phyloP scores from a whole-genome alignment of 177 flowering plant species.

The Viscum album region DNA sequence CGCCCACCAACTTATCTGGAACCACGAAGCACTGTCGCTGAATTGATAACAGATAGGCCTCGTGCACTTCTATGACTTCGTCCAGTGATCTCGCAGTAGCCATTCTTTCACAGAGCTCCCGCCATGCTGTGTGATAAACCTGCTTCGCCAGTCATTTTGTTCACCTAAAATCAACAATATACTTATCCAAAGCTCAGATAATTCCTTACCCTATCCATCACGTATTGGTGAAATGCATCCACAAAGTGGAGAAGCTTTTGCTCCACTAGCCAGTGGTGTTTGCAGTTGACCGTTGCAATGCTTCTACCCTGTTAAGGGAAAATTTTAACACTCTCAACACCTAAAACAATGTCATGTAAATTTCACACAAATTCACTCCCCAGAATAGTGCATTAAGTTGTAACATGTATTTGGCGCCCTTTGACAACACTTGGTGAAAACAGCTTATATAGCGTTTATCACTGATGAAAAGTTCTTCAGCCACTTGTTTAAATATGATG shows the following conservation, averaged over 20 bases:
- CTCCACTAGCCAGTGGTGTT: slow-evolving; percentile 81
- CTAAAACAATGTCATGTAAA: neutral
- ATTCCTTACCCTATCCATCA: slow-evolving; percentile 80
- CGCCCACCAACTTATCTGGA: slow-evolving; percentile 82
- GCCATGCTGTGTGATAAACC: slow-evolving; percentile 99
- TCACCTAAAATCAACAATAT: neutral
- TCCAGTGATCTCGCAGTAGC: slow-evolving; percentile 78
- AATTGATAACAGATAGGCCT: slow-evolving; percentile 75
- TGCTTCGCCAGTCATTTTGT: slow-evolving; percentile 16
- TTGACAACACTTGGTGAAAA: too few relatives aligned
- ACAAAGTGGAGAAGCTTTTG: slow-evolving; percentile 97
- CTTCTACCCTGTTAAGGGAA: slow-evolving; percentile 45
- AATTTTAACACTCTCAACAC: neutral
- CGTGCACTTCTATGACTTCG: slow-evolving; percentile 96
- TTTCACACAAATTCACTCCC: too few relatives aligned
- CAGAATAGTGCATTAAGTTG: too few relatives aligned
- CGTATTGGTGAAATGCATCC: slow-evolving; percentile 98
- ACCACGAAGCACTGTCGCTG: slow-evolving; percentile 94
- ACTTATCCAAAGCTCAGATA: neutral
- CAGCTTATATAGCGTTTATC: too few relatives aligned
- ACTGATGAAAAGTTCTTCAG: too few relatives aligned
- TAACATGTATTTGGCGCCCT: too few relatives aligned
- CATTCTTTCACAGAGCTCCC: slow-evolving; percentile 87
- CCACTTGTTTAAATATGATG: too few relatives aligned
- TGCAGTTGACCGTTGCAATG: slow-evolving; percentile 30